Base-by-base conservation (phyloP, 139 green algal species). In the Asterochloris sp. region DNA sequence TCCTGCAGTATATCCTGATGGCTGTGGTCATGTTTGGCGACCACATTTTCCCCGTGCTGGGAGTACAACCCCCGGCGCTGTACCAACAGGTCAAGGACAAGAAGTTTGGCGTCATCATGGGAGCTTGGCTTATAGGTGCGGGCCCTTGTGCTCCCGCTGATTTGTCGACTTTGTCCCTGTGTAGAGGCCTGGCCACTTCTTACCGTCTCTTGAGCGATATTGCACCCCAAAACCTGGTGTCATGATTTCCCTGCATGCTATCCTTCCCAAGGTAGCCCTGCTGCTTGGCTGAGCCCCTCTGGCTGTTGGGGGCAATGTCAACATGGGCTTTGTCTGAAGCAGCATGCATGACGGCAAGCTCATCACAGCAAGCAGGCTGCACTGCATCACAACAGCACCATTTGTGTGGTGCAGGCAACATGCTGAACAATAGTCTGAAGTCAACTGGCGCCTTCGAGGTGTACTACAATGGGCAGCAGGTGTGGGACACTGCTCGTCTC, bases 381-480 rank as follows among this genome's bases (percentile, higher is more conserved):
- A 69, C 0, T 66, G 6, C 62, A 64, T 17, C 62, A 26, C 63
- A 15, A 27, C 63, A 23, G 19, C 27, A 19, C 64, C 24, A 11
- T 0, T 28, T 29, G 19, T 71, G 66, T 71, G 66, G 66, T 80
- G 76, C 76, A 80, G 76, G 74, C 54, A 96, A 95, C 81, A 85
- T 86, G 66, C n/a, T 92, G 11, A 66, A 86, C 23, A 93, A 89
- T 80, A 29, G 28, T 28, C 85, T 95, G 64, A 81, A 74, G 13
- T 82, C 78, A n/a, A 95, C 92, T 0, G 90, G 90, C 0, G 92
- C 92, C 0, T 96, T 96, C 71, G 92, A 96, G 84, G 82, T 95
- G 6, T 95, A 84, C 67, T 91, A 85, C 63, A 86, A 91, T 24
- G 88, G 90, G 21, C n/a, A 86, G 16, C 79, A 89, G 91, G 91